Percentiles rank a stretch among this genome's conserved stretches.
phyloP scores from a whole-genome alignment of 73 alveolate genomes.

The Paramecium primaurelia region DNA sequence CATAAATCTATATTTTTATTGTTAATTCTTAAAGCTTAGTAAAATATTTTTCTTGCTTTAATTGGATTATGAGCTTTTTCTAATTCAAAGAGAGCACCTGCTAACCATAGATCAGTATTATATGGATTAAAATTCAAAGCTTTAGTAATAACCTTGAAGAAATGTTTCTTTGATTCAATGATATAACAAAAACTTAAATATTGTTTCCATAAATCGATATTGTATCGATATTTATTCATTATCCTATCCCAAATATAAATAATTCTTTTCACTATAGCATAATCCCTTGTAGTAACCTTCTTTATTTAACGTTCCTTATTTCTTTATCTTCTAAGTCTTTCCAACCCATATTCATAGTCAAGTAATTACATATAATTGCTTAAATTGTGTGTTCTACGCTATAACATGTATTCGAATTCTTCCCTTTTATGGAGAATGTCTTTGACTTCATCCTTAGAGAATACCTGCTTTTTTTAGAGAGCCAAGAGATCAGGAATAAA shows the following conservation, averaged over 20 bases:
- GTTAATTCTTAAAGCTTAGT: not conserved
- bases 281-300: conserved; percentile 38
- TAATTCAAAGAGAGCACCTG: conserved; percentile 54
- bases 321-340: conserved; percentile 52
- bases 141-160: conserved; percentile 52
- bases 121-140: conserved; percentile 58
- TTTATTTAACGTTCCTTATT: conserved; percentile 40
- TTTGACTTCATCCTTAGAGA: conserved; percentile 47
- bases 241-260: conserved; percentile 59
- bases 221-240: conserved; percentile 51
- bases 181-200: conserved; percentile 52
- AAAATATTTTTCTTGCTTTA: conserved; percentile 56
- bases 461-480: conserved; percentile 31
- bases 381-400: conserved; percentile 47
- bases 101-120: conserved; percentile 50
- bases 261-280: conserved; percentile 55
- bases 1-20: not conserved
- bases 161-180: conserved; percentile 51
- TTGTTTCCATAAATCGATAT: conserved; percentile 59
- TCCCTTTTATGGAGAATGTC: conserved; percentile 48
- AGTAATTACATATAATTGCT: conserved; percentile 48
- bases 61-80: conserved; percentile 52
- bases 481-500: conserved; percentile 54
- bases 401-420: conserved; percentile 33
- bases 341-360: conserved; percentile 59